phyloP scores from a whole-genome alignment of 441 rosid species.

The Syzygium malaccense region DNA sequence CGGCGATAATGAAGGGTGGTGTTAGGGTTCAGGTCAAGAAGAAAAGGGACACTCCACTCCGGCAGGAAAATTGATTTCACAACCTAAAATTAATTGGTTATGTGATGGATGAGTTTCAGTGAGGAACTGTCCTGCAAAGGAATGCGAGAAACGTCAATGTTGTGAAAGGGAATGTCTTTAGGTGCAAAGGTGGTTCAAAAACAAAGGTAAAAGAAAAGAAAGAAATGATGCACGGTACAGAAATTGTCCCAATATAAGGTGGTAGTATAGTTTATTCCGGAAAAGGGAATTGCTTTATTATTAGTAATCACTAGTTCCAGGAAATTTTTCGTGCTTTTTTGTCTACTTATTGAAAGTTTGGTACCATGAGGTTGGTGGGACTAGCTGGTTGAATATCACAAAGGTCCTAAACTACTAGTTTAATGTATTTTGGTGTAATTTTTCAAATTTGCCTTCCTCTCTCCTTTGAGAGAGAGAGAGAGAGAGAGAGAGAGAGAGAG shows the following conservation, averaged over 20 bases:
- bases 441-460: neutral
- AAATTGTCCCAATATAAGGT: neutral
- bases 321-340: neutral
- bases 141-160: neutral
- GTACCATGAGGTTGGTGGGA: neutral
- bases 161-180: neutral
- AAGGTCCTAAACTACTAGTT: neutral
- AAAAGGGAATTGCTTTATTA: neutral
- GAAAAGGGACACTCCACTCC: neutral
- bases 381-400: neutral
- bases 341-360: neutral
- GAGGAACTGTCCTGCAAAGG: neutral
- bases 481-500: no score
- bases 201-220: neutral
- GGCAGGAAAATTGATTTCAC: neutral
- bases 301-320: neutral
- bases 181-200: neutral
- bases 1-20: neutral
- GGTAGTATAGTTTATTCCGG: neutral
- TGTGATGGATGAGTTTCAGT: neutral
- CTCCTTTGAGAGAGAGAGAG: neutral
- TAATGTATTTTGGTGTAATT: neutral
- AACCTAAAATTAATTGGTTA: neutral
- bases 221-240: neutral
- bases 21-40: neutral